Conservation (phyloP, 2,329 filamentous ascomycete genomes). For the Penicillium sp. region DNA sequence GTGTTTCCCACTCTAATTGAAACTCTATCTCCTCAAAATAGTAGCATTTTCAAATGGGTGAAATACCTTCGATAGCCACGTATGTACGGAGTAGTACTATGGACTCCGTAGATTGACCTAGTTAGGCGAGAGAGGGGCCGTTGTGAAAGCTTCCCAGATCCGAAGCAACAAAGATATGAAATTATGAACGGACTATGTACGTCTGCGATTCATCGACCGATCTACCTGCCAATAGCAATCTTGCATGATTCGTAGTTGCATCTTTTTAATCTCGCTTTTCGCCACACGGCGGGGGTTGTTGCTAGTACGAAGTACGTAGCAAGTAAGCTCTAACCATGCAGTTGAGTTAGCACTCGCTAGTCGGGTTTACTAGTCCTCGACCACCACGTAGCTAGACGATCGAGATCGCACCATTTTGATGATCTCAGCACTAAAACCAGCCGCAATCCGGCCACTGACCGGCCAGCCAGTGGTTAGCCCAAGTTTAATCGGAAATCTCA, state of each 20-base stretch:
- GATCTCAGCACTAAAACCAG: neutral
- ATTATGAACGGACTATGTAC: neutral
- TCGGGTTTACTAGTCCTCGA: neutral
- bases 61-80: too few species aligned
- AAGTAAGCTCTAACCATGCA: too few species aligned
- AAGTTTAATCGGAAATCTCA: too few species aligned
- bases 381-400: neutral
- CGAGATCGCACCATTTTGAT: neutral
- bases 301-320: neutral
- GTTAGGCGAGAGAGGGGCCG: neutral
- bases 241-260: neutral
- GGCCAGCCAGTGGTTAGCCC: too few species aligned
- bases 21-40: neutral
- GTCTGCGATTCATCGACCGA: neutral
- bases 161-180: neutral
- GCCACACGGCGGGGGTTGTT: constrained; percentile 8
- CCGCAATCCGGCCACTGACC: too few species aligned
- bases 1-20: neutral
- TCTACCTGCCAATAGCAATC: neutral
- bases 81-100: too few species aligned
- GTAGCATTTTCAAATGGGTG: neutral
- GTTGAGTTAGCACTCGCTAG: neutral
- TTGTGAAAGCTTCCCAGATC: neutral
- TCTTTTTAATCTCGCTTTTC: constrained; percentile 6
- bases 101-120: too few species aligned